phyloP scores from a whole-genome alignment of 345 rosid genomes.

The Microcos paniculata region DNA sequence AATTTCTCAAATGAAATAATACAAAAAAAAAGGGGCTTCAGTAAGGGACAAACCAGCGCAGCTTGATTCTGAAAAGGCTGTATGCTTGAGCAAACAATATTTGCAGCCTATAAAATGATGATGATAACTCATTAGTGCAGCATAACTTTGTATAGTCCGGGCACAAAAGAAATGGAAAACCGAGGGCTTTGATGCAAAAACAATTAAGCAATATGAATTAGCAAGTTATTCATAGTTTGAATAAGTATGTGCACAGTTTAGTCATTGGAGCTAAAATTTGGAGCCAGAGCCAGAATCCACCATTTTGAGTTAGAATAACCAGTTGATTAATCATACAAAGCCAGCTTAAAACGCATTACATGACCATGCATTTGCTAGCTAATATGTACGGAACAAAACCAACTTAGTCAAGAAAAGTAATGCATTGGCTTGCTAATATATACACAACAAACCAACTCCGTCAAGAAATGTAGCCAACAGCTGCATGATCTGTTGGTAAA shows the following conservation, averaged over 20 bases:
- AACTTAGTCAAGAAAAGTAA: background rate
- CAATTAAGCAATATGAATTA: background rate
- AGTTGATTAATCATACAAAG: background rate
- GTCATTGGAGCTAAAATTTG: background rate
- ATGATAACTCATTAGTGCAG: background rate
- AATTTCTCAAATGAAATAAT: background rate
- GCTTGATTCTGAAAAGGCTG: conserved; percentile 75
- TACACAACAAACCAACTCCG: background rate
- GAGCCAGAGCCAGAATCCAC: background rate
- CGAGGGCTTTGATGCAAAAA: background rate
- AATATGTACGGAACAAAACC: background rate
- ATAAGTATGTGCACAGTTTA: background rate
- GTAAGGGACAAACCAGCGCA: conserved; percentile 45
- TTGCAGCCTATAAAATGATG: conserved; percentile 51
- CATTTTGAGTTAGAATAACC: background rate
- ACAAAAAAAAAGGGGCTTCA: background rate
- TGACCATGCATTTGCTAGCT: background rate
- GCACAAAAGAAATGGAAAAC: background rate
- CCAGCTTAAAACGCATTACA: background rate
- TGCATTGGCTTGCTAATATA: background rate
- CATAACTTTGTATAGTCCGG: background rate
- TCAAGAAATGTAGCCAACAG: background rate
- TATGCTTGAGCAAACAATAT: conserved; percentile 71
- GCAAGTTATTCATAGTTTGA: background rate
- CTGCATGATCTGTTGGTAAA: too few species aligned